Conservation (phyloP, 2,329 filamentous ascomycete genomes). For the Elsinoe perseae region DNA sequence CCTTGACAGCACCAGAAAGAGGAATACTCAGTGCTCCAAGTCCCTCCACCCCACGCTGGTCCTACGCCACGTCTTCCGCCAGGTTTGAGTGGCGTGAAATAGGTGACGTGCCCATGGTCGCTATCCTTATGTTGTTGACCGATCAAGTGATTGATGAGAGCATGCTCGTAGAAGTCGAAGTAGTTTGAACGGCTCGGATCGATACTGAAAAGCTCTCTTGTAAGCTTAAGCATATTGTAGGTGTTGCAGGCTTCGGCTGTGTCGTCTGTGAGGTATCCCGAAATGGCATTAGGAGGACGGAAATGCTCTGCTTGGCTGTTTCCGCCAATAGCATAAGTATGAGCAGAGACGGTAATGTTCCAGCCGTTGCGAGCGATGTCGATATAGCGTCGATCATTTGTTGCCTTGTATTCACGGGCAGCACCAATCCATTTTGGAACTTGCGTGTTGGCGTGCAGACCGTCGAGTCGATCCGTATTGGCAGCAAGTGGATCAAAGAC, state of each 20-base stretch:
- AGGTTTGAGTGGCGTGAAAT: conserved; percentile 46
- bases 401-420: conserved; percentile 42
- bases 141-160: conserved; percentile 45
- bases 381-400: conserved; percentile 38
- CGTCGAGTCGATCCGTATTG: conserved; percentile 40
- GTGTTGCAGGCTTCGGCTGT: conserved; percentile 49
- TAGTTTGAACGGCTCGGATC: conserved; percentile 38
- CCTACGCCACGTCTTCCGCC: conserved; percentile 44
- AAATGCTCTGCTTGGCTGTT: conserved; percentile 51
- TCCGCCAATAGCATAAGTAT: conserved; percentile 47
- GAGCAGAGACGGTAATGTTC: conserved; percentile 39
- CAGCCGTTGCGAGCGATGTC: conserved; percentile 46
- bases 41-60: conserved; percentile 48
- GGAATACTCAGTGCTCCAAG: conserved; percentile 48
- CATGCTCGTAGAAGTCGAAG: conserved; percentile 49
- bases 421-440: conserved; percentile 50
- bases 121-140: conserved; percentile 42
- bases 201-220: conserved; percentile 43
- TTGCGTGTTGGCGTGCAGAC: conserved; percentile 48
- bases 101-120: conserved; percentile 45
- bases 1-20: conserved; percentile 51
- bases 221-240: conserved; percentile 52
- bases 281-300: conserved; percentile 40
- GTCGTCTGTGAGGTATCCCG: conserved; percentile 38
- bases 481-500: conserved; percentile 42